These are phyloP conservation scores for Penicillium alfredii DNA, from an alignment of 495 filamentous ascomycete species.

Conservation along the genomic window DNA sequence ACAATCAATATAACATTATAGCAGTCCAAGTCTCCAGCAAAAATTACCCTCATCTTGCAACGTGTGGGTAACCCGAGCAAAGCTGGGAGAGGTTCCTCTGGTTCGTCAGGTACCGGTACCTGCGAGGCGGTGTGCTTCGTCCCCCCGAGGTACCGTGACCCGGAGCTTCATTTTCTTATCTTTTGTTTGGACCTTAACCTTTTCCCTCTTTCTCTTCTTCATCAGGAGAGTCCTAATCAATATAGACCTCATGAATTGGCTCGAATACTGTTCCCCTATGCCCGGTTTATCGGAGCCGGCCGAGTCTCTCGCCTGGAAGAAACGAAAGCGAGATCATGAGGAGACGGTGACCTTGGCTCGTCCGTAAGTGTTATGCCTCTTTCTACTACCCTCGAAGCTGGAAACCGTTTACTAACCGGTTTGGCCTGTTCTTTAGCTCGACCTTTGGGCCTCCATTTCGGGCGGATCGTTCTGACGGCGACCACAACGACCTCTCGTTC, in stretches of 20 bases:
- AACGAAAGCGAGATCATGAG: constrained; percentile 35
- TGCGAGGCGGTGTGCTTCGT: too few species aligned
- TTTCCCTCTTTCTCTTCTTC: not conserved
- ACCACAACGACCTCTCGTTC: constrained; percentile 14
- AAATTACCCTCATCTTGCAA: too few species aligned
- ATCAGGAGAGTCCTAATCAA: too few species aligned
- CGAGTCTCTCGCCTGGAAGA: constrained; percentile 21
- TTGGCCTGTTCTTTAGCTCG: constrained; percentile 1
- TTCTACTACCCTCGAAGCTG: not conserved
- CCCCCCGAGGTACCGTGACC: constrained; percentile 8
- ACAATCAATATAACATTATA: too few species aligned
- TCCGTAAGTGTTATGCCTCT: constrained; percentile 23
- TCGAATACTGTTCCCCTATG: constrained; percentile 17
- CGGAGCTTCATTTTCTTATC: constrained; percentile 12
- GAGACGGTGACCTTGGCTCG: constrained; percentile 16
- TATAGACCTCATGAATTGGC: constrained; percentile 2
- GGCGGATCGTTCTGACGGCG: too few species aligned
- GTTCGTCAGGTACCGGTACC: too few species aligned
- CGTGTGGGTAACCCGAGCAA: too few species aligned
- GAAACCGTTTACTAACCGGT: too few species aligned
- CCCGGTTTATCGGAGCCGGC: constrained; percentile 22
- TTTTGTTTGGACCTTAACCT: not conserved
- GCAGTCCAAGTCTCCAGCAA: too few species aligned
- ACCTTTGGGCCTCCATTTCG: constrained; percentile 10
- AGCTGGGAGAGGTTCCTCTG: too few species aligned